A percentile compares a stretch with the other conserved stretches of the same genome.
These are phyloP conservation scores for Ceratopteris richardii DNA, from an alignment of 75 land plant species.

Conservation along the genomic window DNA sequence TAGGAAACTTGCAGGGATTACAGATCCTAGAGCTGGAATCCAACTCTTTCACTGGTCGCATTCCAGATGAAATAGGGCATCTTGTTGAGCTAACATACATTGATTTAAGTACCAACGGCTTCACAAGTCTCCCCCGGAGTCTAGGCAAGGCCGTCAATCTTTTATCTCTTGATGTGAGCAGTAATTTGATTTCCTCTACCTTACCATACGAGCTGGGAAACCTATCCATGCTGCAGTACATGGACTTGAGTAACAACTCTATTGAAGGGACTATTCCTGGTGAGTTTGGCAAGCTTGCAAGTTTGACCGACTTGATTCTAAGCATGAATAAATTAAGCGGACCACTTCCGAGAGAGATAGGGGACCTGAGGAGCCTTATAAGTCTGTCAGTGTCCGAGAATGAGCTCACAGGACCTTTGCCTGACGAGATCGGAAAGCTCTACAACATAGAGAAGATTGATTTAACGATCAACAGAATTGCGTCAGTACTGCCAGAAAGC, in stretches of 20 bases:
- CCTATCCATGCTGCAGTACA: constrained; percentile 22
- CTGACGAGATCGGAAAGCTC: constrained; percentile 24
- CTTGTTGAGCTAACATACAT: constrained; percentile 9
- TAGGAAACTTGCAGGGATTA: constrained; percentile 16
- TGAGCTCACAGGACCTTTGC: constrained; percentile 23
- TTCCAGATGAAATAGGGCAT: constrained; percentile 18
- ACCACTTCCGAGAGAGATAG: constrained; percentile 19
- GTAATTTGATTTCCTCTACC: constrained; percentile 8
- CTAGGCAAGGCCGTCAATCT: constrained; percentile 12
- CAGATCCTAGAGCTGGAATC: constrained; percentile 19
- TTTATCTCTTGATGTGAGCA: constrained; percentile 8
- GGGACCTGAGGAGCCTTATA: constrained; percentile 15
- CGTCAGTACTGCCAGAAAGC: constrained; percentile 33
- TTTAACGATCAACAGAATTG: constrained; percentile 31
- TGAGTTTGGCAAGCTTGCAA: constrained; percentile 35
- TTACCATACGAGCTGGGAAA: constrained; percentile 34
- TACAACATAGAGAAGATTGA: constrained; percentile 29
- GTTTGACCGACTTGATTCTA: constrained; percentile 26
- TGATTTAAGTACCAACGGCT: constrained; percentile 7
- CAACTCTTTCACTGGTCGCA: constrained; percentile 13
- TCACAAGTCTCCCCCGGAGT: constrained; percentile 18
- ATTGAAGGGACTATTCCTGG: constrained; percentile 44
- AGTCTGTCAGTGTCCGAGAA: constrained; percentile 25
- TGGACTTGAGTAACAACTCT: constrained; percentile 41
- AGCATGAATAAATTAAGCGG: constrained; percentile 34